Percentiles rank a stretch among this genome's conserved stretches.
Conservation (phyloP, 2,329 filamentous ascomycete genomes). For the Stromatinia cepivora region DNA sequence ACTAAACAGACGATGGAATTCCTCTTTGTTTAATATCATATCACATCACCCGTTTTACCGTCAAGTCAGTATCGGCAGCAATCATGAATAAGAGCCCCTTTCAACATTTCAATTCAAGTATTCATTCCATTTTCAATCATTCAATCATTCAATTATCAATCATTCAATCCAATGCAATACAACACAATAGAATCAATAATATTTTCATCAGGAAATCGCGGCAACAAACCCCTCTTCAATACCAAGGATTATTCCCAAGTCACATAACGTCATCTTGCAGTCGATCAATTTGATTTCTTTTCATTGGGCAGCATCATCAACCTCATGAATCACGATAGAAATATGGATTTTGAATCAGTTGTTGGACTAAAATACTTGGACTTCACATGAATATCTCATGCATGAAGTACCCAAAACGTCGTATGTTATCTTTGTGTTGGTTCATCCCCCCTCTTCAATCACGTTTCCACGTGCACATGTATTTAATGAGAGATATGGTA, state of each 20-base stretch:
- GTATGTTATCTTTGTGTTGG: background rate
- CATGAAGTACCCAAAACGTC: too few species aligned
- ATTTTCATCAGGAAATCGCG: slow-evolving; percentile 12
- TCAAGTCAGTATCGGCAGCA: background rate
- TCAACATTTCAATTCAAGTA: background rate
- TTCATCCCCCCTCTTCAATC: background rate
- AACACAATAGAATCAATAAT: background rate
- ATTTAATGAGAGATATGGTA: background rate
- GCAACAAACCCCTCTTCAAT: background rate
- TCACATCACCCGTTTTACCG: too few species aligned
- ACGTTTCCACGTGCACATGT: background rate
- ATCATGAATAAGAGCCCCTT: background rate
- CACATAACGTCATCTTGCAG: slow-evolving; percentile 16
- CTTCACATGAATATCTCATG: too few species aligned
- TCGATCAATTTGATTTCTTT: background rate
- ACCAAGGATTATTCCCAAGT: background rate
- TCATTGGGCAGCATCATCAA: slow-evolving; percentile 8
- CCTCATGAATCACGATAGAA: too few species aligned
- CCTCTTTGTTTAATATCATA: too few species aligned
- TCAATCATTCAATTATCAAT: background rate
- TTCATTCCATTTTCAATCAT: background rate
- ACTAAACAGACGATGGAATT: too few species aligned
- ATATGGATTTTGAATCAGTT: too few species aligned
- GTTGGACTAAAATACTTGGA: too few species aligned
- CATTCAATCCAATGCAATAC: background rate